phyloP scores from a whole-genome alignment of 139 green algal genomes.

The Chlamydomonas applanata region DNA sequence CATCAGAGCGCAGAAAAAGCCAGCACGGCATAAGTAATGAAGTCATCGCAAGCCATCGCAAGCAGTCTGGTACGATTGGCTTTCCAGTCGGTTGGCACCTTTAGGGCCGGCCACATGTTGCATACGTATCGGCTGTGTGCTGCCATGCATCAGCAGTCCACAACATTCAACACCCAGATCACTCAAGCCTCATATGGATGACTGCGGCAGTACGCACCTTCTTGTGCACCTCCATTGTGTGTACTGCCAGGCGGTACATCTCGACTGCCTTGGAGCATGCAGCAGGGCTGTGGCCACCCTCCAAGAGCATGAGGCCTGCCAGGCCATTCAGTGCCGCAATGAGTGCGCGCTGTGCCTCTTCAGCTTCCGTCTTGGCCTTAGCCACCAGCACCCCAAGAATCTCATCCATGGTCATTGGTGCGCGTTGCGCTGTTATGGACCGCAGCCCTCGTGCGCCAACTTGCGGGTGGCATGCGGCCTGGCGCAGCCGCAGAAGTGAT shows the following conservation, averaged over 20 bases:
- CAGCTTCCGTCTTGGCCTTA: slow-evolving; percentile 71
- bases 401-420: slow-evolving; percentile 83
- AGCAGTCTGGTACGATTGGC: too few species aligned
- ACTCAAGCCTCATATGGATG: too few species aligned
- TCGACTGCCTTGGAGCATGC: slow-evolving; percentile 40
- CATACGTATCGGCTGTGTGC: too few species aligned
- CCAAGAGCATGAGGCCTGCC: slow-evolving; percentile 68
- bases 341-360: slow-evolving; percentile 80
- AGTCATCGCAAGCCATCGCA: too few species aligned
- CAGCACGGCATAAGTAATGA: too few species aligned
- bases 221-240: slow-evolving; percentile 45
- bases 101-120: too few species aligned
- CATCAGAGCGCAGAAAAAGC: too few species aligned
- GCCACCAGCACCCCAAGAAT: slow-evolving; percentile 66
- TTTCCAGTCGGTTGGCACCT: too few species aligned
- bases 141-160: too few species aligned
- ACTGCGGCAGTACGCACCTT: not conserved
- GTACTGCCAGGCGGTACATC: slow-evolving; percentile 70
- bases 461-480: slow-evolving; percentile 90
- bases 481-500: slow-evolving; percentile 59
- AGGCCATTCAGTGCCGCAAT: slow-evolving; percentile 79
- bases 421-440: slow-evolving; percentile 21
- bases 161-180: too few species aligned
- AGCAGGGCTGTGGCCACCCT: slow-evolving; percentile 24
- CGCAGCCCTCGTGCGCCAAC: slow-evolving; percentile 71